Evolutionary conservation across 2,329 filamentous ascomycete species (phyloP), one percentile per base, ranked within the genome.

Genomic region (Fusarium falciforme): DNA sequence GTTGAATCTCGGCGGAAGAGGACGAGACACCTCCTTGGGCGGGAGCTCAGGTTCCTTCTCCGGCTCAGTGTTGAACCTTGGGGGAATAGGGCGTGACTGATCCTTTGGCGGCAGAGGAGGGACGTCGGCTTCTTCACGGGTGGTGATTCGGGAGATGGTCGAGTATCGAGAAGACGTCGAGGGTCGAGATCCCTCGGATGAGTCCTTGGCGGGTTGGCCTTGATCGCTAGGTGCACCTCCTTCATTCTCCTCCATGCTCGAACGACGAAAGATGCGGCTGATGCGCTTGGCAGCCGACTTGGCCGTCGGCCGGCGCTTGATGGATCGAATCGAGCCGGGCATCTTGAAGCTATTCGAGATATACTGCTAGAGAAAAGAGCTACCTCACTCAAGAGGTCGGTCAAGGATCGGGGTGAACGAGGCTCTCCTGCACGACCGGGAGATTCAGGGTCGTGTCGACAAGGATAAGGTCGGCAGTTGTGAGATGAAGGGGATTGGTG

Each of bases 211-310:
- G 27, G 55, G 47, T 10, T n/a, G 33, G 3, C 57, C 61, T 6
- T 61, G 17, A 2, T 68, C 70, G 3, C 31, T 35, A 1, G 64
- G 31, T 5, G 44, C 29, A 17, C 31, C 66, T 31, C 36, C 47
- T 6, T 75, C 73, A 1, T 61, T n/a, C 17, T 54, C 70, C 6
- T 75, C 64, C 16, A 55, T 73, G 52, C 67, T 75, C 52, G 60
- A 65, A 6, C 70, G 66, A 33, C 67, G 75, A 20, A 75, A 75
- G 44, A 75, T 75, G 7, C 73, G 67, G 49, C 73, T 69, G 22
- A 75, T 75, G 16, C 73, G 72, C 14, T 75, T 75, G 36, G 72
- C 73, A 59, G 73, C 67, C 27, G 67, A 68, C 61, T 75, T 75
- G 17, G 72, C 70, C 5, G 63, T 55, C 31, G 72, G 67, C 33